phyloP scores from a whole-genome alignment of 139 green algal species.

The Micromonas pusilla region DNA sequence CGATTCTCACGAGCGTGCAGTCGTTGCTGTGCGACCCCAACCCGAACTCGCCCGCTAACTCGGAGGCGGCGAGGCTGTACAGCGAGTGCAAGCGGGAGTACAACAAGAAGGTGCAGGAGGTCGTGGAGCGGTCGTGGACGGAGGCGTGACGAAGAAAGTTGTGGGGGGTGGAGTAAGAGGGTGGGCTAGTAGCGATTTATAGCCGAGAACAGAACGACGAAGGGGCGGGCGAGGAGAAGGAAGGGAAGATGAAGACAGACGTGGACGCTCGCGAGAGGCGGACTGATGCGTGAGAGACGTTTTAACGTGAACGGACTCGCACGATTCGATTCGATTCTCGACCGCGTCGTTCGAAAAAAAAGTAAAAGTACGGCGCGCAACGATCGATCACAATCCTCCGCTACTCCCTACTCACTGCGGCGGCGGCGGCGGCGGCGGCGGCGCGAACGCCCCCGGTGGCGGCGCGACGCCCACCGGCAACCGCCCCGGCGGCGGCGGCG shows the following conservation, averaged over 20 bases:
- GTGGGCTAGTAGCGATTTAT: neutral
- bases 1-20: slow-evolving; percentile 96
- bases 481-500: neutral
- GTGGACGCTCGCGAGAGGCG: too few relatives aligned
- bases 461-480: neutral
- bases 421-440: neutral
- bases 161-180: neutral
- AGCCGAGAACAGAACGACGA: neutral
- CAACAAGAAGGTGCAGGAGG: slow-evolving; percentile 16
- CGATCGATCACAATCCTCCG: too few relatives aligned
- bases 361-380: too few relatives aligned
- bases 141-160: neutral
- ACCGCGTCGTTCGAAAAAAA: too few relatives aligned
- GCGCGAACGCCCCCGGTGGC: neutral
- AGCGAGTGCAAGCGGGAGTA: slow-evolving; percentile 48
- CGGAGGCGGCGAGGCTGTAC: slow-evolving; percentile 87
- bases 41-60: slow-evolving; percentile 94
- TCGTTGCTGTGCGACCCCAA: slow-evolving; percentile 94
- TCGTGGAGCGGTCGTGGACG: slow-evolving; percentile 24
- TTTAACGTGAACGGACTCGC: too few relatives aligned
- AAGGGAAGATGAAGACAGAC: too few relatives aligned
- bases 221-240: too few relatives aligned
- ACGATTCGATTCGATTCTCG: too few relatives aligned
- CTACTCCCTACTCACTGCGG: neutral
- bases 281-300: too few relatives aligned